phyloP scores from a whole-genome alignment of 139 green algal species.

The Tetradesmus obliquus region DNA sequence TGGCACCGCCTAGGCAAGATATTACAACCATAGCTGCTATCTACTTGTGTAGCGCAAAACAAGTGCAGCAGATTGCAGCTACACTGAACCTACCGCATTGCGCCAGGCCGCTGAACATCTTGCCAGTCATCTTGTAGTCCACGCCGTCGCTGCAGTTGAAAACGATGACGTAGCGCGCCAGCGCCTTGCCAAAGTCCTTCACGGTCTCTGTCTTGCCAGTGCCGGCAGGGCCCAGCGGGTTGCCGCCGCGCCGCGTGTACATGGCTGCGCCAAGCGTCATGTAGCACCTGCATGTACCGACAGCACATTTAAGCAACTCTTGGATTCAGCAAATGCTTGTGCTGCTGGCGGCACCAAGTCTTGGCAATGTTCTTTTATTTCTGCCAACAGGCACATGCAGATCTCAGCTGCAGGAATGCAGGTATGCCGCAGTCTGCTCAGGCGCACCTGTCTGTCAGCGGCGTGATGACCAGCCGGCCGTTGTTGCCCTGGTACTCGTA shows the following conservation, averaged over 20 bases:
- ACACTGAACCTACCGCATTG: constrained; percentile 62
- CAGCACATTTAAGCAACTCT: too few relatives aligned
- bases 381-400: not conserved
- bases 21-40: not conserved
- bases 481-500: constrained; percentile 97
- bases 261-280: constrained; percentile 95
- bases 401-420: not conserved
- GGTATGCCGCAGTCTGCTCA: not conserved
- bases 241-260: constrained; percentile 88
- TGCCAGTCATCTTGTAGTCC: constrained; percentile 89
- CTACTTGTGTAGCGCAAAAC: not conserved
- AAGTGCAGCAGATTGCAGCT: not conserved
- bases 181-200: constrained; percentile 90
- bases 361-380: too few relatives aligned
- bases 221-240: constrained; percentile 81
- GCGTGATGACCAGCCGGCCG: constrained; percentile 95
- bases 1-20: too few relatives aligned
- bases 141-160: constrained; percentile 98
- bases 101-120: constrained; percentile 94
- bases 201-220: constrained; percentile 95
- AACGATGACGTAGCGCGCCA: constrained; percentile 92
- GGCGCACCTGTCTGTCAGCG: constrained; percentile 84
- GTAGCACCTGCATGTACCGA: constrained; percentile 73
- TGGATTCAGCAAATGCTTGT: too few relatives aligned
- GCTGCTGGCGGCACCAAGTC: too few relatives aligned